These are phyloP conservation scores for Fusarium avenaceum DNA, from an alignment of 2,329 filamentous ascomycete species.

Conservation along the genomic window DNA sequence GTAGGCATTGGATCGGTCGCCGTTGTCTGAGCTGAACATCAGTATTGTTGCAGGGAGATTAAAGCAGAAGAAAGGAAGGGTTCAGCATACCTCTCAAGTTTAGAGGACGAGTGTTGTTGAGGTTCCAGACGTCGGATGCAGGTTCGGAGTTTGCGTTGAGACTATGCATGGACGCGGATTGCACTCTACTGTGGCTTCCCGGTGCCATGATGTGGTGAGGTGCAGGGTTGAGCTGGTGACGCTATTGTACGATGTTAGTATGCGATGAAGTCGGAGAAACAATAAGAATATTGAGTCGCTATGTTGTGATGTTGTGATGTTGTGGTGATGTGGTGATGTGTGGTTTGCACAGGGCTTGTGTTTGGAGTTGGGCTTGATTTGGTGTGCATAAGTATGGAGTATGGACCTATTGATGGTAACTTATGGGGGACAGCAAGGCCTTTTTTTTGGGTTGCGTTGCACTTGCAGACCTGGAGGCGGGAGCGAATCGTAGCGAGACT, in stretches of 20 bases:
- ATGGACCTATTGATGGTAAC: conserved; percentile 1
- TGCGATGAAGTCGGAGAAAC: conserved; percentile 5
- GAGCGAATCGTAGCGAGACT: conserved; percentile 46
- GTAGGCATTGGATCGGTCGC: conserved; percentile 71
- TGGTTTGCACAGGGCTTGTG: conserved; percentile 27
- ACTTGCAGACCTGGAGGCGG: conserved; percentile 44
- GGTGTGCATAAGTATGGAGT: conserved; percentile 28
- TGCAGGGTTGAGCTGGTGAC: conserved; percentile 16
- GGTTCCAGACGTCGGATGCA: neutral
- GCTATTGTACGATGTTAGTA: conserved; percentile 50
- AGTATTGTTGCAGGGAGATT: conserved; percentile 19
- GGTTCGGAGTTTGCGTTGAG: too few species aligned
- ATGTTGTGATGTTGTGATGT: conserved; percentile 25
- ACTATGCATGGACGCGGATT: neutral
- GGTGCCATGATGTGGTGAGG: neutral
- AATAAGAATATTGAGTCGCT: conserved; percentile 39
- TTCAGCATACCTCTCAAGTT: conserved; percentile 63
- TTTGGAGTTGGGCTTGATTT: conserved; percentile 18
- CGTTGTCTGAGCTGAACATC: conserved; percentile 46
- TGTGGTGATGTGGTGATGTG: conserved; percentile 37
- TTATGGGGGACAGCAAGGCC: conserved; percentile 26
- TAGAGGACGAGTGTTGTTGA: conserved; percentile 46
- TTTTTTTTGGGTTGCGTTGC: conserved; percentile 26
- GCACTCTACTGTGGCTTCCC: neutral
- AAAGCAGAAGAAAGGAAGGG: neutral